Base-by-base conservation (phyloP, 306 rosid genomes). In the Urtica urens region DNA sequence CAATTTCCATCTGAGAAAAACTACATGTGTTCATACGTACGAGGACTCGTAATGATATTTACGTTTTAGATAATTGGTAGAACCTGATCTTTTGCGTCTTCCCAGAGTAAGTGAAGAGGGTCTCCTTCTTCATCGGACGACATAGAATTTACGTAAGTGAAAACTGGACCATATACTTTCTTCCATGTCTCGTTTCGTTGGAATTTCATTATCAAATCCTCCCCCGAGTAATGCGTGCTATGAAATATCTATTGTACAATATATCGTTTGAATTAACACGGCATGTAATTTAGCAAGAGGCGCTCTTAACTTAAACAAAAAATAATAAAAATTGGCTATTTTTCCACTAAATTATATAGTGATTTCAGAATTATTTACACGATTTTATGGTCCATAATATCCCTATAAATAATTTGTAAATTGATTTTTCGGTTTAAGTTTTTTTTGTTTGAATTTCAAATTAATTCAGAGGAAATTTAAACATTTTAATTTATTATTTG, bases 141-240 rank as follows among this genome's bases (percentile, higher is more conserved):
- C 12, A 76, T 16, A 46, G 81, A 74, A 65, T 90, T 90, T 16
- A 81, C 59, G 56, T 84, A 67, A 30, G 84, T 49, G 57, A 81
- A 90, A 69, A 90, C 58, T 1, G 95, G 97, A 27, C 97, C 97
- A 46, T 67, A 79, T 23, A 90, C 92, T 60, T 81, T 90, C 77
- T 84, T 90, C 97, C 97, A 90, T 20, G 87, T 42, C 74, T 90
- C 95, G 21, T 75, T 73, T 3, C 70, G 30, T 51, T 58, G 71
- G 58, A 90, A 72, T 24, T 74, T 67, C 10, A 86, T 40, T 26
- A 90, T 68, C 71, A 90, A 52, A 51, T 81, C 97, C 52, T 51
- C 84, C 56, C 97, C 97, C 0, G 85, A 64, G 61, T 90, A 90
- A 60, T 90, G 97, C 8, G 84, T 67, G 52, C 97, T 90, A 7